phyloP scores from a whole-genome alignment of 1,284 basidiomycete genomes.

The Hemileia vastatrix region DNA sequence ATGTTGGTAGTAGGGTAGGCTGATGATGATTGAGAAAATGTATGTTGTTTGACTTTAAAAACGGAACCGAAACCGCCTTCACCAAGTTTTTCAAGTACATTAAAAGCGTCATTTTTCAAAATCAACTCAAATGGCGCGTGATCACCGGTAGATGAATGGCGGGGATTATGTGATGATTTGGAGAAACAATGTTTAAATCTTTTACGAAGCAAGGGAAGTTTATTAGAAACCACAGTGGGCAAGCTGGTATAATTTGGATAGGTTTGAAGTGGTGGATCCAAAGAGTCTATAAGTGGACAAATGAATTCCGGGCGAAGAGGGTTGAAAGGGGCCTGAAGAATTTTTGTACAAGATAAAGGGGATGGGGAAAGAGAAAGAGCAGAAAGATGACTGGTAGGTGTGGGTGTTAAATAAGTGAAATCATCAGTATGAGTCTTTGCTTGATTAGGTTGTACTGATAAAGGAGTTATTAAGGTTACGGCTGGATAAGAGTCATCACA shows the following conservation, averaged over 20 bases:
- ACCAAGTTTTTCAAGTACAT: slow-evolving; percentile 74
- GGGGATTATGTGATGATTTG: too few species aligned
- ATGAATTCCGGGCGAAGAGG: slow-evolving; percentile 66
- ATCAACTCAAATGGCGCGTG: slow-evolving; percentile 41
- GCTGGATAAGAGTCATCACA: too few species aligned
- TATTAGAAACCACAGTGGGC: too few species aligned
- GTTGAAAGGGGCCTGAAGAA: slow-evolving; percentile 75
- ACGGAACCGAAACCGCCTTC: slow-evolving; percentile 95
- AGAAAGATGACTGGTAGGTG: background rate
- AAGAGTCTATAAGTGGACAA: slow-evolving; percentile 55
- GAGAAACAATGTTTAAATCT: too few species aligned
- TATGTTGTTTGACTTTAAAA: slow-evolving; percentile 51
- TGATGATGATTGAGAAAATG: slow-evolving; percentile 51
- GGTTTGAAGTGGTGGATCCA: slow-evolving; percentile 52
- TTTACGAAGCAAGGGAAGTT: too few species aligned
- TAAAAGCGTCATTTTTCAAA: slow-evolving; percentile 57
- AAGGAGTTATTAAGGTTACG: too few species aligned
- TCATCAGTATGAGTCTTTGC: too few species aligned
- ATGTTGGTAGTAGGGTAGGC: slow-evolving; percentile 27
- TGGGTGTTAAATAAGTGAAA: too few species aligned
- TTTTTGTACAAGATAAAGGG: slow-evolving; percentile 12
- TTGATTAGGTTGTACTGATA: too few species aligned
- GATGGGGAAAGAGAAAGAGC: slow-evolving; percentile 6
- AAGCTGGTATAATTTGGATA: slow-evolving; percentile 45
- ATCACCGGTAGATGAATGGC: slow-evolving; percentile 46